Percentiles rank a stretch among this genome's conserved stretches.
Conservation (phyloP, 139 green algal species). For the Coccomyxa sp. region DNA sequence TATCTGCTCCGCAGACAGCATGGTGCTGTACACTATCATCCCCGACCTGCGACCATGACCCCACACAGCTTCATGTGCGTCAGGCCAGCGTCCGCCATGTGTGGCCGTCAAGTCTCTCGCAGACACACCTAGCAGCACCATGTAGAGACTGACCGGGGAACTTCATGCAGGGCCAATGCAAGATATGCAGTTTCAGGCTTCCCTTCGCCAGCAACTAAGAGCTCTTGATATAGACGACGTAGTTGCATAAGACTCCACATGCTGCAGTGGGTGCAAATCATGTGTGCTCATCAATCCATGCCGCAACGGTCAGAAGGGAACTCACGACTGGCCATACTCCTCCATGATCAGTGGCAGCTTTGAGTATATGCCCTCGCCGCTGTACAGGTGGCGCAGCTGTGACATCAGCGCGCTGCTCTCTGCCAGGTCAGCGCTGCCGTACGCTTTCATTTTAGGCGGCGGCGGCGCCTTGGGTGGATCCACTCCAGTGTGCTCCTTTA, state of each 20-base stretch:
- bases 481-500: conserved; percentile 24
- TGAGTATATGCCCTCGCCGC: conserved; percentile 16
- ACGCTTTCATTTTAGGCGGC: conserved; percentile 8
- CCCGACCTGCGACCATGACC: conserved; percentile 23
- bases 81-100: too few relatives aligned
- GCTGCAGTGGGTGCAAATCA: neutral
- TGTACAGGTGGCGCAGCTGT: conserved; percentile 13
- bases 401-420: conserved; percentile 26
- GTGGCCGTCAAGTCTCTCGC: too few relatives aligned
- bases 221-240: too few relatives aligned
- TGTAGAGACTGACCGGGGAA: too few relatives aligned
- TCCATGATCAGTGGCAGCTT: conserved; percentile 49
- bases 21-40: conserved; percentile 43
- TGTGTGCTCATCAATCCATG: neutral
- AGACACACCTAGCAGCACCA: too few relatives aligned
- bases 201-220: too few relatives aligned
- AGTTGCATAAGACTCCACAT: neutral
- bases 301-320: neutral
- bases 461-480: conserved; percentile 27
- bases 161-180: too few relatives aligned
- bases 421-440: conserved; percentile 15
- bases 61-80: too few relatives aligned
- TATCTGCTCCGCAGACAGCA: neutral
- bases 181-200: too few relatives aligned
- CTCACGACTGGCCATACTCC: conserved; percentile 45